Base-by-base conservation (phyloP, 148 eudicot species). In the Gaultheria prostrata region DNA sequence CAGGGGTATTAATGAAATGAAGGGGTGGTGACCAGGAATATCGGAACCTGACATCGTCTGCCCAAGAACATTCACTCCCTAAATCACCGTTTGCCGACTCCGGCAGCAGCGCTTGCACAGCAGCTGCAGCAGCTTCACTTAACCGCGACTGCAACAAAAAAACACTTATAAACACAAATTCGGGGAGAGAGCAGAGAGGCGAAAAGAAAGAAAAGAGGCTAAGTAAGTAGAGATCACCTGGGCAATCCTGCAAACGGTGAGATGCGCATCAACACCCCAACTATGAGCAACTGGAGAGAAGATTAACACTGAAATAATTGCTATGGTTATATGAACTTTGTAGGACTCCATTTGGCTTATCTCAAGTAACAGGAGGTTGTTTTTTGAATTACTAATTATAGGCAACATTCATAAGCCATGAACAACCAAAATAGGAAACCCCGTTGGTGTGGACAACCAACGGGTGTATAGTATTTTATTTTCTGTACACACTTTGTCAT, bases 11-110 rank as follows among this genome's bases (percentile, higher is more conserved):
- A 57, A 93, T 93, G 79, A 90, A 94, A 89, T 94, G 98, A 63
- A 94, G 94, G 35, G 98, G 83, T 7, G 92, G 84, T 21, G 98
- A 94, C 98, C 98, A 94, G 24, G 85, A 91, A 57, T 93, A 94
- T 4, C 83, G 92, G 69, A 91, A 92, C 85, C 88, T 93, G 51
- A 94, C 92, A n/a, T 74, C 86, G 67, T 94, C 98, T 0, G 96
- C 93, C 98, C 98, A 94, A 2, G 92, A 88, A 83, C 87, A 88
- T n/a, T 59, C 11, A 28, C 88, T 88, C 3, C 84, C 83, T 35
- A 88, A 78, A 83, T 85, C 86, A 72, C 71, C 83, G 1, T 86
- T 88, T 50, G 90, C 90, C 8, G 73, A 77, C 10, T 18, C 78
- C 17, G 91, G 96, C 50, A 93, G 78, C 43, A 94, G 84, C 20